Conservation (phyloP, 139 green algal genomes). For the Trebouxia sp. region DNA sequence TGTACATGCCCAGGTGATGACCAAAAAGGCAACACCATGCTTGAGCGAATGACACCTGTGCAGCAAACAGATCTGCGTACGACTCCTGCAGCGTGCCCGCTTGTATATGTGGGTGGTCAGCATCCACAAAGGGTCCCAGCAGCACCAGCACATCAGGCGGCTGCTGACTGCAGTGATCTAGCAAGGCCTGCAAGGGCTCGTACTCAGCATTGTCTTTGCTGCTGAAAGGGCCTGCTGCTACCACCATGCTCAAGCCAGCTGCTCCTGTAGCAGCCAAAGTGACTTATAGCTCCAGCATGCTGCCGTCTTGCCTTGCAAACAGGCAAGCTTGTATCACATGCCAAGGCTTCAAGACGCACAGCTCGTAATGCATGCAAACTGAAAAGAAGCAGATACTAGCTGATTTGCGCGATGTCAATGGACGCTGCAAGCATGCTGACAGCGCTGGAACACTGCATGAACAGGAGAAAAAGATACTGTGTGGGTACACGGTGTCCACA, state of each 20-base stretch:
- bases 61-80: conserved; percentile 77
- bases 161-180: conserved; percentile 53
- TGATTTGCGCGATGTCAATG: too few species aligned
- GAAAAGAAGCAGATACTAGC: too few species aligned
- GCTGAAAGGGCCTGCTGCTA: conserved; percentile 77
- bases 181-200: conserved; percentile 74
- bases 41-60: conserved; percentile 40
- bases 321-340: too few species aligned
- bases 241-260: conserved; percentile 47
- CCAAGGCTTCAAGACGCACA: too few species aligned
- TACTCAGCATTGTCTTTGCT: conserved; percentile 62
- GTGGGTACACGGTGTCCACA: too few species aligned
- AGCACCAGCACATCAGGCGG: conserved; percentile 80
- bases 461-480: too few species aligned
- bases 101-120: conserved; percentile 71
- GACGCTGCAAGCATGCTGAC: too few species aligned
- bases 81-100: conserved; percentile 62
- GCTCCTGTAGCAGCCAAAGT: neutral
- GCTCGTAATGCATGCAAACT: too few species aligned
- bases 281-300: neutral
- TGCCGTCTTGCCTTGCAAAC: neutral
- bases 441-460: too few species aligned
- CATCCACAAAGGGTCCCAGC: conserved; percentile 92
- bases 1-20: too few species aligned
- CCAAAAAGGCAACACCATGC: neutral